These are phyloP conservation scores for Noccaea caerulescens DNA, from an alignment of 345 rosid genomes.

Conservation along the genomic window DNA sequence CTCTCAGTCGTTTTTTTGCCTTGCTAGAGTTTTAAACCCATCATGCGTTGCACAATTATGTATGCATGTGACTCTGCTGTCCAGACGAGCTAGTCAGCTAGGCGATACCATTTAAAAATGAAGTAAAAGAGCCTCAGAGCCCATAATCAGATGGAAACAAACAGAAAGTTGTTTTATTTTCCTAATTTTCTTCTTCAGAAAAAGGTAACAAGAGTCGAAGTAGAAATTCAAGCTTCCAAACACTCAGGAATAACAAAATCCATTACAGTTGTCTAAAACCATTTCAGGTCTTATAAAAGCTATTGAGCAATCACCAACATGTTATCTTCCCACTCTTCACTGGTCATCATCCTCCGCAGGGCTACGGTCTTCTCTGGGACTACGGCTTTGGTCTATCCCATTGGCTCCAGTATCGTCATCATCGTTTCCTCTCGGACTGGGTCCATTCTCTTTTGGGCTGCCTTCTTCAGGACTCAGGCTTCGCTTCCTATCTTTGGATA, in stretches of 20 bases:
- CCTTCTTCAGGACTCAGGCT: conserved; percentile 57
- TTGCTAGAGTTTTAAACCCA: too few relatives aligned
- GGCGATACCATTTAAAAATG: too few relatives aligned
- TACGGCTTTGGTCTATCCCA: conserved; percentile 45
- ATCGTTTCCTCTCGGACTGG: conserved; percentile 50
- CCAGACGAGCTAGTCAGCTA: too few relatives aligned
- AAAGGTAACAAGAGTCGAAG: not conserved
- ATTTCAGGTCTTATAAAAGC: not conserved
- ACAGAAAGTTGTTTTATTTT: not conserved
- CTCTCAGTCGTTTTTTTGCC: too few relatives aligned
- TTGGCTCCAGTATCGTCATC: conserved; percentile 47
- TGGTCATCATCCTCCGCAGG: conserved; percentile 29
- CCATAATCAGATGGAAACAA: not conserved
- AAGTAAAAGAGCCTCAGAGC: not conserved
- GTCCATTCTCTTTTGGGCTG: conserved; percentile 42
- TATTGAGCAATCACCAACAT: conserved; percentile 11
- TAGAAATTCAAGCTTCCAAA: conserved; percentile 6
- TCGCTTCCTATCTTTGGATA: conserved; percentile 57
- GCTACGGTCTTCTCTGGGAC: conserved; percentile 35
- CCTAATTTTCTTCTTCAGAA: not conserved
- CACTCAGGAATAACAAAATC: not conserved
- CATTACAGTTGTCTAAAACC: conserved; percentile 12
- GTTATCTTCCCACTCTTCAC: conserved; percentile 19
- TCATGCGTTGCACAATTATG: too few relatives aligned
- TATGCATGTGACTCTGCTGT: too few relatives aligned